Conservation (phyloP, 768 basidiomycete genomes). For the Artomyces pyxidatus region DNA sequence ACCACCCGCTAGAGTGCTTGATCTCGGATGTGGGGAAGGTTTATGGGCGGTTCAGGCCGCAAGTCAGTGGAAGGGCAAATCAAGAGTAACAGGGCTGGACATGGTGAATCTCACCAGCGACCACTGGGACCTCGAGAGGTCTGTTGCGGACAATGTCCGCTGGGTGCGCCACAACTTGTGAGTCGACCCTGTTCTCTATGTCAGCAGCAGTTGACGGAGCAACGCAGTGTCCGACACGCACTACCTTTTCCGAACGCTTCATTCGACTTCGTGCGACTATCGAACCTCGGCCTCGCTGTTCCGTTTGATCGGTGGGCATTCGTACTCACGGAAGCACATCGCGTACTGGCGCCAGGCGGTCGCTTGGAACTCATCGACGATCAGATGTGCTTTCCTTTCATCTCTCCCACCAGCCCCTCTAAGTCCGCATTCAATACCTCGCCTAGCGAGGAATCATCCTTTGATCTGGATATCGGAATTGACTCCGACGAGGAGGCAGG, state of each 20-base stretch:
- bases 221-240: slow-evolving; percentile 38
- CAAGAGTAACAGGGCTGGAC: slow-evolving; percentile 59
- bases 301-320: slow-evolving; percentile 52
- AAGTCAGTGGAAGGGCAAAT: slow-evolving; percentile 44
- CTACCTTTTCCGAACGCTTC: slow-evolving; percentile 55
- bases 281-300: slow-evolving; percentile 55
- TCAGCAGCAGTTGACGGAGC: slow-evolving; percentile 2
- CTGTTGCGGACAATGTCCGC: slow-evolving; percentile 32
- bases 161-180: slow-evolving; percentile 66
- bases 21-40: slow-evolving; percentile 71
- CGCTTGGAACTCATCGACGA: slow-evolving; percentile 72
- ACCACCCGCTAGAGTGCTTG: slow-evolving; percentile 51
- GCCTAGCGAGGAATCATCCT: not conserved
- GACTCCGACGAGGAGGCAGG: not conserved
- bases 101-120: slow-evolving; percentile 33
- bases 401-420: slow-evolving; percentile 20
- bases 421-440: slow-evolving; percentile 1
- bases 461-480: not conserved
- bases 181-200: slow-evolving; percentile 21
- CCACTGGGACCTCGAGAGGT: slow-evolving; percentile 4
- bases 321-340: slow-evolving; percentile 50
- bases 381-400: slow-evolving; percentile 55
- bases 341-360: slow-evolving; percentile 54
- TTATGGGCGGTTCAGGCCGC: slow-evolving; percentile 62
- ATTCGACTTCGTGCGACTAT: slow-evolving; percentile 71